Evolutionary conservation across 345 rosid species (phyloP), one percentile per base, ranked within the genome.

Genomic region (Eucalyptus tenuipes): DNA sequence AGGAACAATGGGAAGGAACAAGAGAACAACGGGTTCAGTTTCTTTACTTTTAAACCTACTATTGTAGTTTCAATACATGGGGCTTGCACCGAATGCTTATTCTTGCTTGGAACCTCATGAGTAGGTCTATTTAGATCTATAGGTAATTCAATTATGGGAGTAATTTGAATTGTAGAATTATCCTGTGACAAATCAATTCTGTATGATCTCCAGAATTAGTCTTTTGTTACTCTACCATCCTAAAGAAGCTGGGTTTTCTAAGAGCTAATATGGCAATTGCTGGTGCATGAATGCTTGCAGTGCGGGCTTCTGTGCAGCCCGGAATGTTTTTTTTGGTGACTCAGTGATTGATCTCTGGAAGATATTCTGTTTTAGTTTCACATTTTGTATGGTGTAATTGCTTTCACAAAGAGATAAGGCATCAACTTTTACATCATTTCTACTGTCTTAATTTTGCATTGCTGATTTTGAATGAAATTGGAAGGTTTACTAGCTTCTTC

Each of bases 1-100:
- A 97, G 91, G 99, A 95, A 92, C 99, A 98, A 91, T 98, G 99
- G 99, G 99, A 98, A 95, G 99, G 99, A 92, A 97, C 98, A 9
- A 95, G 99, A 93, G 99, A 98, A 91, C 88, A 98, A 81, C 92
- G 99, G 96, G 99, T 97, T 88, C 80, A 94, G 92, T 89, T 88
- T 81, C n/a, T 75, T 53, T 71, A 11, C 59, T 61, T 17, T 33
- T 14, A 49, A 48, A 49, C 55, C 33, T 29, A 55, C 42, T 24
- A 31, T 14, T 13, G 22, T 16, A 31, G 37, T 88, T 80, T 82
- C 24, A 4, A 29, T 52, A 13, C n/a, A 45, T 20, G 47, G 47
- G 47, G 84, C 47, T 75, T 75, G 84, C 47, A 40, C 84, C 16
- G 20, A 75, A 22, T 75, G 40, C 24, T 75, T 75, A 40, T 75